These are phyloP conservation scores for Ploettnerulaceae sp. DNA, from an alignment of 2,329 filamentous ascomycete species.

Conservation along the genomic window DNA sequence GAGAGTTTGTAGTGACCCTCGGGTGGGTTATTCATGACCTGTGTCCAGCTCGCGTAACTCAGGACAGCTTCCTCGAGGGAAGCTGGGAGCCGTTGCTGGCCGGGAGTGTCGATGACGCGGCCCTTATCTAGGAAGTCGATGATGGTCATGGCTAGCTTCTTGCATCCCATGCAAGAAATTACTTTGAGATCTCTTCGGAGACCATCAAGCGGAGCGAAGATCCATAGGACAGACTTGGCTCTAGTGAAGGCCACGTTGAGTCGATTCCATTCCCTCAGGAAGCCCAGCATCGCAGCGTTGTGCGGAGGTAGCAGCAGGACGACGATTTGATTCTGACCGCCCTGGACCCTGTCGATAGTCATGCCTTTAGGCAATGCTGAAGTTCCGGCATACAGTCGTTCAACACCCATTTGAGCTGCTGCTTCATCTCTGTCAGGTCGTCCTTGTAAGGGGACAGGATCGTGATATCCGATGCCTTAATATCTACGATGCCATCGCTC, in stretches of 20 bases:
- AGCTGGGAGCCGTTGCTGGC: not conserved
- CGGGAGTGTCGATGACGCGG: not conserved
- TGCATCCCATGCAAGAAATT: not conserved
- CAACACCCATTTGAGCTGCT: constrained; percentile 3
- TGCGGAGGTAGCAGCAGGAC: constrained; percentile 5
- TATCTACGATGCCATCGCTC: not conserved
- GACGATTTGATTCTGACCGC: constrained; percentile 11
- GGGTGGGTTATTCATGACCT: no score
- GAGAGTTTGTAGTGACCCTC: no score
- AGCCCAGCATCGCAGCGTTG: constrained; percentile 1
- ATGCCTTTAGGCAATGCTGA: not conserved
- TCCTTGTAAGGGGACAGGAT: constrained; percentile 14
- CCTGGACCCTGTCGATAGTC: constrained; percentile 16
- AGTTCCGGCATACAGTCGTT: not conserved
- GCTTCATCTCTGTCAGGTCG: not conserved
- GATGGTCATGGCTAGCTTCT: constrained; percentile 8
- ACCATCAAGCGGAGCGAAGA: constrained; percentile 1
- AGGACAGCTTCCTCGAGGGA: not conserved
- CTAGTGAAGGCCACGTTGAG: constrained; percentile 10
- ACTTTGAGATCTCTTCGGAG: not conserved
- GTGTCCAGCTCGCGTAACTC: not conserved
- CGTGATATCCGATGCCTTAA: constrained; percentile 6
- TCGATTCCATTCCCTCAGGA: constrained; percentile 11
- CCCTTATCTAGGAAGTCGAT: constrained; percentile 5
- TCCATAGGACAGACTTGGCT: constrained; percentile 2